Conservation (phyloP, 768 basidiomycete genomes). For the Hypholoma sublateritium region DNA sequence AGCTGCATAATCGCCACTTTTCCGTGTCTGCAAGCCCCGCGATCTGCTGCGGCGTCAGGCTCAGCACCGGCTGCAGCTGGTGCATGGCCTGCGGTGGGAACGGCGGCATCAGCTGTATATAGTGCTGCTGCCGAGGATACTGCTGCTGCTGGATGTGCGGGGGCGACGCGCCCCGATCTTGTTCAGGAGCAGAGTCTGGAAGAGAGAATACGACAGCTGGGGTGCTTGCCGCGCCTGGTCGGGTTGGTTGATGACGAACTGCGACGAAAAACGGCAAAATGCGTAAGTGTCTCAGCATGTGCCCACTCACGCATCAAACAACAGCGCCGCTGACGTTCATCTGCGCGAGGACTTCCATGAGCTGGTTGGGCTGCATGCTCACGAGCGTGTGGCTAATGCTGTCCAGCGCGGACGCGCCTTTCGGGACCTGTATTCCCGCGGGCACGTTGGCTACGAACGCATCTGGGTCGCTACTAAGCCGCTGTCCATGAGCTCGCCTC, state of each 20-base stretch:
- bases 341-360: conserved; percentile 94
- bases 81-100: conserved; percentile 31
- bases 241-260: conserved; percentile 89
- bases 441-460: conserved; percentile 71
- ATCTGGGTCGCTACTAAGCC: conserved; percentile 46
- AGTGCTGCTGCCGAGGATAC: conserved; percentile 45
- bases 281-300: no score
- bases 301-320: not conserved
- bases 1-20: conserved; percentile 76
- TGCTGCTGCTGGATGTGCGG: conserved; percentile 16
- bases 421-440: conserved; percentile 69
- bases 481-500: conserved; percentile 77
- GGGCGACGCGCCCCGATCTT: conserved; percentile 58
- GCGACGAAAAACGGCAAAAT: not conserved
- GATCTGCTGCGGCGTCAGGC: conserved; percentile 81
- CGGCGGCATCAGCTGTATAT: conserved; percentile 36
- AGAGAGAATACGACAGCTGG: conserved; percentile 93
- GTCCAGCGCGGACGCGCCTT: conserved; percentile 74
- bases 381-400: conserved; percentile 85
- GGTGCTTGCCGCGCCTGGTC: conserved; percentile 87
- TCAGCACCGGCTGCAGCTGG: conserved; percentile 54
- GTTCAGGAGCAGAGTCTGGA: conserved; percentile 91
- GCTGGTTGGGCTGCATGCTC: conserved; percentile 76
- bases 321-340: conserved; percentile 76
- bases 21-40: conserved; percentile 77